Percentiles rank a stretch among this genome's conserved stretches.
Evolutionary conservation across 2,329 filamentous ascomycete genomes (phyloP).

Genomic region (Fusarium musae): DNA sequence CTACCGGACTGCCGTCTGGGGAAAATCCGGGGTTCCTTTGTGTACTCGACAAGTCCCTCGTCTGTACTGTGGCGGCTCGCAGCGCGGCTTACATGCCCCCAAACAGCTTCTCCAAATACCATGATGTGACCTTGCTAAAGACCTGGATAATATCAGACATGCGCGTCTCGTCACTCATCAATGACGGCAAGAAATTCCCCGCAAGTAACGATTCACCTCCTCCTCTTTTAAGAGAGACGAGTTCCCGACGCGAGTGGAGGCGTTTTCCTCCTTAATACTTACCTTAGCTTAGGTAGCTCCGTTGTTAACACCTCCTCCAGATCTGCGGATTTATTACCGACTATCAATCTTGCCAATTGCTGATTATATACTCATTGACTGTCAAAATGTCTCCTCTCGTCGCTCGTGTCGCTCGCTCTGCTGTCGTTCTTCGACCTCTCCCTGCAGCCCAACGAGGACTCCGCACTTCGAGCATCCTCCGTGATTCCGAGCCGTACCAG

Average conservation of each 20-base stretch:
- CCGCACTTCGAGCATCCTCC: conserved; percentile 31
- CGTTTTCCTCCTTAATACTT: conserved; percentile 12
- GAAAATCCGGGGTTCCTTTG: conserved; percentile 28
- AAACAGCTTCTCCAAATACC: conserved; percentile 26
- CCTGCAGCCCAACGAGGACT: conserved; percentile 30
- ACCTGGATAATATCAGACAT: background rate
- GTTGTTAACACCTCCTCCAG: conserved; percentile 1
- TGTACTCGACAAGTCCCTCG: conserved; percentile 25
- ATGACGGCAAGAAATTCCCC: conserved; percentile 37
- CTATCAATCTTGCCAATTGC: background rate
- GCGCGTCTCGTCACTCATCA: conserved; percentile 23
- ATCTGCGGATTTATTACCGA: conserved; percentile 2
- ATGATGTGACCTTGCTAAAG: conserved; percentile 4
- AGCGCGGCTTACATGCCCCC: background rate
- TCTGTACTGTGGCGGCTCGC: conserved; percentile 20
- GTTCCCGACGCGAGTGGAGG: conserved; percentile 12
- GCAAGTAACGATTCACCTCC: conserved; percentile 2
- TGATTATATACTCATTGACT: background rate
- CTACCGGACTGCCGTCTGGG: conserved; percentile 21
- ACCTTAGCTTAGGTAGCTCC: conserved; percentile 1
- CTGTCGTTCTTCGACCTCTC: conserved; percentile 24
- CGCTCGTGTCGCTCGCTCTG: conserved; percentile 20
- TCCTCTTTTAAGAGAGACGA: conserved; percentile 20
- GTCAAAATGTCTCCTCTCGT: conserved; percentile 21
- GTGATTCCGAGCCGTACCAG: conserved; percentile 29